Percentiles rank a stretch among this genome's conserved stretches.
phyloP scores from a whole-genome alignment of 2,329 filamentous ascomycete genomes.

The Stachybotrys chartarum region DNA sequence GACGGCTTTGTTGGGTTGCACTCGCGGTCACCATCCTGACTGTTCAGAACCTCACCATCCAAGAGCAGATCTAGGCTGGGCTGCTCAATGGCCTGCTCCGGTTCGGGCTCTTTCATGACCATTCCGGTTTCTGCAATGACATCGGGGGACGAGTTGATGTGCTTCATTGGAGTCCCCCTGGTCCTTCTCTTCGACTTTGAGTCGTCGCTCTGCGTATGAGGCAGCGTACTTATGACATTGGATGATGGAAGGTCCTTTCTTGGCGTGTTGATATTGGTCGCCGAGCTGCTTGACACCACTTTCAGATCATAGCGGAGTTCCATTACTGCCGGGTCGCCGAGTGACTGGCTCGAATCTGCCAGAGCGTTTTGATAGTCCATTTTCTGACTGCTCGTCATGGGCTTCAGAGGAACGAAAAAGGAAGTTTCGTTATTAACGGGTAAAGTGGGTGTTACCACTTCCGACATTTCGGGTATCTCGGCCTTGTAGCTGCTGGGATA shows the following conservation, averaged over 20 bases:
- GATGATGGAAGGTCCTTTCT: conserved; percentile 17
- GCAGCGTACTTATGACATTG: background rate
- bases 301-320: conserved; percentile 10
- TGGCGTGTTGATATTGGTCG: conserved; percentile 28
- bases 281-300: conserved; percentile 22
- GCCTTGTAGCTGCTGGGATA: conserved; percentile 3
- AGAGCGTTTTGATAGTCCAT: conserved; percentile 23
- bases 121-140: conserved; percentile 2
- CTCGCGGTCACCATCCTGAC: background rate
- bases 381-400: conserved; percentile 29
- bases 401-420: conserved; percentile 24
- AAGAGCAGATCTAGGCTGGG: background rate
- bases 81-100: background rate
- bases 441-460: background rate
- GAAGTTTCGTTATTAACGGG: conserved; percentile 18
- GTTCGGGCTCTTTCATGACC: background rate
- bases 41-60: background rate
- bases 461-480: conserved; percentile 1
- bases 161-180: background rate
- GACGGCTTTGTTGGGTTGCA: background rate
- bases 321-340: conserved; percentile 7
- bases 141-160: conserved; percentile 10
- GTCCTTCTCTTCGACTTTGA: background rate
- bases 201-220: background rate
- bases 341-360: conserved; percentile 8